Percentiles rank a stretch among this genome's conserved stretches.
These are phyloP conservation scores for Nigrograna mackinnonii DNA, from an alignment of 2,329 filamentous ascomycete species.

Conservation along the genomic window DNA sequence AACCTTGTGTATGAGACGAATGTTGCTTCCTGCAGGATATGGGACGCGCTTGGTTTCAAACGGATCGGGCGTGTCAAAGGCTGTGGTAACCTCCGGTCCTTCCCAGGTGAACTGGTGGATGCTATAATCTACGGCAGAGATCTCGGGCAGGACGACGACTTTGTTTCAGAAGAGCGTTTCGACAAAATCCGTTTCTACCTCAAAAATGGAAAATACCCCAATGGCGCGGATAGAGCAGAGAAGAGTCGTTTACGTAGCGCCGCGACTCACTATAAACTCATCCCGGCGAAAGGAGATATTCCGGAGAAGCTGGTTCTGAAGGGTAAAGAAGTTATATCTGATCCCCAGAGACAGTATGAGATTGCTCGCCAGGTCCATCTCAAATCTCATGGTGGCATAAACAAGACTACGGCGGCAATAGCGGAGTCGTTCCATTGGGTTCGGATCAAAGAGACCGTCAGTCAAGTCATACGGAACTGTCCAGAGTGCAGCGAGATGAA, in stretches of 20 bases:
- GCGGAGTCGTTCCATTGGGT: slow-evolving; percentile 97
- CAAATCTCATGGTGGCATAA: slow-evolving; percentile 85
- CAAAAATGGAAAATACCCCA: slow-evolving; percentile 90
- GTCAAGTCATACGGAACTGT: slow-evolving; percentile 91
- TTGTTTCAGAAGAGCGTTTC: slow-evolving; percentile 93
- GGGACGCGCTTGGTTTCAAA: slow-evolving; percentile 92
- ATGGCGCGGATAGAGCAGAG: slow-evolving; percentile 89
- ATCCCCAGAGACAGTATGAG: slow-evolving; percentile 86
- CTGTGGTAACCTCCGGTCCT: slow-evolving; percentile 53
- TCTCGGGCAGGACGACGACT: slow-evolving; percentile 70
- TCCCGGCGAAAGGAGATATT: slow-evolving; percentile 51
- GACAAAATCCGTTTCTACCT: slow-evolving; percentile 98
- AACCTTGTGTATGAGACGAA: slow-evolving; percentile 95
- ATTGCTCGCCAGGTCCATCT: slow-evolving; percentile 80
- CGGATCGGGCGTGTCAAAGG: slow-evolving; percentile 77
- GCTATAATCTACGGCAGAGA: slow-evolving; percentile 65
- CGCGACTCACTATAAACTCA: slow-evolving; percentile 90
- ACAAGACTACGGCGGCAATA: slow-evolving; percentile 95
- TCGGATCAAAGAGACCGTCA: slow-evolving; percentile 96
- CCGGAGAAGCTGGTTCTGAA: slow-evolving; percentile 82
- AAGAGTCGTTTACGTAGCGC: slow-evolving; percentile 93
- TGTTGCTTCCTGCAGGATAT: slow-evolving; percentile 85
- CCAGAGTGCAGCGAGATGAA: slow-evolving; percentile 78
- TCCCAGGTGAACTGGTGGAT: slow-evolving; percentile 50
- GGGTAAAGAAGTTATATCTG: slow-evolving; percentile 94